Base-by-base conservation (phyloP, 768 basidiomycete genomes). In the Tulasnella sp. region DNA sequence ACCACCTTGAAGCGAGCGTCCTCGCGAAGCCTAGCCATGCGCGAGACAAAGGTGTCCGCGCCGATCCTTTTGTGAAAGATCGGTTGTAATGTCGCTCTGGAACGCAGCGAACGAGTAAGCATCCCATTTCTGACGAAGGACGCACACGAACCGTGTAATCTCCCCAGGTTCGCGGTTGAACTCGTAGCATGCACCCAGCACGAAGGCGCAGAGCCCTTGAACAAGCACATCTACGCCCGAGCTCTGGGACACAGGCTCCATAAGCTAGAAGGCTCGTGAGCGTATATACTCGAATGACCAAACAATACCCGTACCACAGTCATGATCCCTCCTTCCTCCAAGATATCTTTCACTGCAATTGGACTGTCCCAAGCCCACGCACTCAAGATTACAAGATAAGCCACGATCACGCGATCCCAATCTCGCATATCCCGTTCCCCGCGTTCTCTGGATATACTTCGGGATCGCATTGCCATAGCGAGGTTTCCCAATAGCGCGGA, bases 281-380 rank as follows among this genome's bases (percentile, higher is more conserved):
- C 42, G 20, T 2, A 64, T 24, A 34, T 44, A n/a, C 20, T 24
- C 28, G 28, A n/a, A 22, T 20, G 11, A 40, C 8, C 76, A 5
- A 14, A 54, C 18, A 34, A 28, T 20, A 2, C 50, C 14, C 18
- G 1, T 85, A 98, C 97, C 83, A 96, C 92, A 78, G 95, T 93
- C 75, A 99, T 86, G 76, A 96, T 96, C 31, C 96, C 96, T 9
- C 95, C 93, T 83, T 89, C 88, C 64, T 95, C 92, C 82, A 99
- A 87, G 84, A 98, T 97, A 84, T 95, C 96, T 81, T 92, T 89
- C 76, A 98, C 96, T 0, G 94, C 93, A 77, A 89, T 90, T 0
- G 96, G 92, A 83, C 98, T 97, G 83, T 99, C 97, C 97, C 97
- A 99, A 9, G 98, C 88, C 98, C 98, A 99, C 82, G 96, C 95